A percentile compares a stretch with the other conserved stretches of the same genome.
Evolutionary conservation across 495 filamentous ascomycete species (phyloP).

Genomic region (Xylaria telfairii): DNA sequence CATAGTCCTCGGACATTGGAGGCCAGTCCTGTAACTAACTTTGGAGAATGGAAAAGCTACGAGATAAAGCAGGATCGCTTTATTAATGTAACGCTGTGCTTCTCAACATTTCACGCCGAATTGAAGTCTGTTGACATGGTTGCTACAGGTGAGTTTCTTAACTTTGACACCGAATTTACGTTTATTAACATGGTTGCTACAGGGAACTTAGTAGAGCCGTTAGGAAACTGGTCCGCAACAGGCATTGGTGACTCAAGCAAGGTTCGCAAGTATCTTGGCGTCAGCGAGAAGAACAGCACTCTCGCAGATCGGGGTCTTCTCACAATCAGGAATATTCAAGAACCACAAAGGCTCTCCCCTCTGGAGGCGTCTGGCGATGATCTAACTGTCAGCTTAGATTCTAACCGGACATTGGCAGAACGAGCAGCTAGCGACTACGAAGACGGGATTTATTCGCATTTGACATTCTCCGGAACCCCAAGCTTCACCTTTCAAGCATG

Average conservation of each 20-base stretch:
- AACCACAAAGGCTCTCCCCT: neutral
- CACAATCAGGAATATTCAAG: neutral
- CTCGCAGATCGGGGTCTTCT: neutral
- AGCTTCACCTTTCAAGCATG: neutral
- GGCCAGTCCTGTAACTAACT: neutral
- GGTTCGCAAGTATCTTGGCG: neutral
- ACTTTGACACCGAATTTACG: no score
- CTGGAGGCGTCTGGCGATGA: no score
- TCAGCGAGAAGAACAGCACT: neutral
- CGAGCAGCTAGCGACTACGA: no score
- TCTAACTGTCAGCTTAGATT: no score
- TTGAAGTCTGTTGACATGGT: neutral
- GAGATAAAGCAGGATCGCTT: neutral
- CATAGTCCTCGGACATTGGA: neutral
- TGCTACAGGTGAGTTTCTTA: neutral
- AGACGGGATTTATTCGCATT: no score
- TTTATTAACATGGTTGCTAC: no score
- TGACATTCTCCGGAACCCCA: neutral
- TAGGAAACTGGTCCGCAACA: neutral
- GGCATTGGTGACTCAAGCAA: neutral
- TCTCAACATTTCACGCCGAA: neutral
- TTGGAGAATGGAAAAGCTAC: constrained; percentile 17
- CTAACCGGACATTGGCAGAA: no score
- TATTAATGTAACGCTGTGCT: constrained; percentile 17
- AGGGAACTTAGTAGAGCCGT: neutral